Percentiles rank a stretch among this genome's conserved stretches.
Conservation (phyloP, 2,329 filamentous ascomycete genomes). For the Fusarium udum region DNA sequence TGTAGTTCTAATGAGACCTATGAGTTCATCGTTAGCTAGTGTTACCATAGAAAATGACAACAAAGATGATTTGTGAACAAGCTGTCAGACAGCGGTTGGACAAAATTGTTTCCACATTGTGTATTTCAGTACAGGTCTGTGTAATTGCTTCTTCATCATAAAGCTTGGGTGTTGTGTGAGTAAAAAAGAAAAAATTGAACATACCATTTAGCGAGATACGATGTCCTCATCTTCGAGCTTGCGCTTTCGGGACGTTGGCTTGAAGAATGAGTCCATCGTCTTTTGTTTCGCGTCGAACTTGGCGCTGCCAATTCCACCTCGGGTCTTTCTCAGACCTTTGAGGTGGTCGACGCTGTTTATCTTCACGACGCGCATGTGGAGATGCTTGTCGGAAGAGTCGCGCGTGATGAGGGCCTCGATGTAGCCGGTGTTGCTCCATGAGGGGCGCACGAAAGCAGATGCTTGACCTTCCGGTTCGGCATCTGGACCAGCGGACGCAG, state of each 20-base stretch:
- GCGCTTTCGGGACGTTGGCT: slow-evolving; percentile 47
- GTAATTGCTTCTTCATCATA: slow-evolving; percentile 77
- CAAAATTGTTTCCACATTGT: slow-evolving; percentile 74
- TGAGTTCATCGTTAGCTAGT: slow-evolving; percentile 37
- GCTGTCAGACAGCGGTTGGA: slow-evolving; percentile 85
- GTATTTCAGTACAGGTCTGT: slow-evolving; percentile 85
- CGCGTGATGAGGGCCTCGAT: slow-evolving; percentile 47
- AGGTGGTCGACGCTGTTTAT: slow-evolving; percentile 80
- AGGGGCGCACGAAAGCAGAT: slow-evolving; percentile 36
- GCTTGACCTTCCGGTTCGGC: slow-evolving; percentile 18
- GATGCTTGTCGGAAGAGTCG: slow-evolving; percentile 8
- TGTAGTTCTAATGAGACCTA: slow-evolving; percentile 11
- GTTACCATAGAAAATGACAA: slow-evolving; percentile 37
- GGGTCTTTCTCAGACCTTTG: slow-evolving; percentile 76
- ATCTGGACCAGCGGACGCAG: slow-evolving; percentile 28
- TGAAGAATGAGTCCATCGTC: slow-evolving; percentile 82
- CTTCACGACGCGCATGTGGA: slow-evolving; percentile 59
- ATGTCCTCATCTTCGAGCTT: slow-evolving; percentile 40
- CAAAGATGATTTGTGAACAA: slow-evolving; percentile 33
- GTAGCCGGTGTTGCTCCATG: slow-evolving; percentile 66
- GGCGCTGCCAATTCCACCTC: slow-evolving; percentile 83
- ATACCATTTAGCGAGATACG: slow-evolving; percentile 50
- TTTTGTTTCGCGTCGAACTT: slow-evolving; percentile 79
- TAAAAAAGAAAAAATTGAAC: slow-evolving; percentile 36
- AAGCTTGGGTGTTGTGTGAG: slow-evolving; percentile 33